These are phyloP conservation scores for Pythium insidiosum DNA, from an alignment of 352 stramenopile species.

Conservation along the genomic window DNA sequence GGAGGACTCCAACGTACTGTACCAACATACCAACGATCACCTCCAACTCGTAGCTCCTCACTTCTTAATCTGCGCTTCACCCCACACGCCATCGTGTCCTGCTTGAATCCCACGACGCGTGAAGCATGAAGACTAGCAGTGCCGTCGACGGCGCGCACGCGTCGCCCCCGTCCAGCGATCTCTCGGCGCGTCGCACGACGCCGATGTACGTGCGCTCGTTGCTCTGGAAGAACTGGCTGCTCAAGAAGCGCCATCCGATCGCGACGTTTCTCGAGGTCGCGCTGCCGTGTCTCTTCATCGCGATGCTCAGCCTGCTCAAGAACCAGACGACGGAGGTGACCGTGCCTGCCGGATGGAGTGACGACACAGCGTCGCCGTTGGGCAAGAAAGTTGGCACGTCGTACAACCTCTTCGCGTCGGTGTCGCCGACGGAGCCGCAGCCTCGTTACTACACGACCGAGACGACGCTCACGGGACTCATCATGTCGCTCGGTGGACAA, in stretches of 20 bases:
- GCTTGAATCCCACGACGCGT: too few relatives aligned
- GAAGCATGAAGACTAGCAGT: too few relatives aligned
- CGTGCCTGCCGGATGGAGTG: constrained; percentile 44
- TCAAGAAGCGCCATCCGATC: constrained; percentile 49
- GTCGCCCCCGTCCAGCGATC: too few relatives aligned
- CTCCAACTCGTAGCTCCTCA: too few relatives aligned
- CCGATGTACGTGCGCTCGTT: constrained; percentile 23
- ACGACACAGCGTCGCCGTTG: constrained; percentile 8
- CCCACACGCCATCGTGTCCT: too few relatives aligned
- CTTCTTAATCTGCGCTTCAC: too few relatives aligned
- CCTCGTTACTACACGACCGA: constrained; percentile 49
- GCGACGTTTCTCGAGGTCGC: constrained; percentile 42
- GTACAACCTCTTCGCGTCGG: constrained; percentile 44
- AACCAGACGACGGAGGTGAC: constrained; percentile 27
- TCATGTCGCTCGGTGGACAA: constrained; percentile 34
- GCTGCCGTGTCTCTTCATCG: constrained; percentile 50
- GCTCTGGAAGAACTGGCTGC: constrained; percentile 61
- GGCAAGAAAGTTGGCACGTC: constrained; percentile 23
- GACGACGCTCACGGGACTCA: constrained; percentile 37
- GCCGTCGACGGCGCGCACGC: too few relatives aligned
- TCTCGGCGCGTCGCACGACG: constrained; percentile 17
- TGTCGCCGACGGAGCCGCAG: constrained; percentile 19
- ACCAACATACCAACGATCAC: too few relatives aligned
- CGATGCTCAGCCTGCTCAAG: constrained; percentile 47
- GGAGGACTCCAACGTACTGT: too few relatives aligned